A percentile compares a stretch with the other conserved stretches of the same genome.
phyloP scores from a whole-genome alignment of 371 early-diverging fungal species.

The Rhizopus arrhizus region DNA sequence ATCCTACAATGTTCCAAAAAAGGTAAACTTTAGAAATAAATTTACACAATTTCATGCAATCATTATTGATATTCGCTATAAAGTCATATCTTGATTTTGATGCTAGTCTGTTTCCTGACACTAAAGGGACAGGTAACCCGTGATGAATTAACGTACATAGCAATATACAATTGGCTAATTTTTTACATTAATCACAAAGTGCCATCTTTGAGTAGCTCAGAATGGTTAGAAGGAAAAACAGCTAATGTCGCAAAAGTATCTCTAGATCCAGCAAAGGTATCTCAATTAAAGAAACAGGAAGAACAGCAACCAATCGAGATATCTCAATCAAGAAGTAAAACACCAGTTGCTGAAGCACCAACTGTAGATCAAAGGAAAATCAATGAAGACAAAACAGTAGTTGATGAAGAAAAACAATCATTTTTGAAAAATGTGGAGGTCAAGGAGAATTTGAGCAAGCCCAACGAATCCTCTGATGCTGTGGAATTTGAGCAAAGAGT shows the following conservation, averaged over 20 bases:
- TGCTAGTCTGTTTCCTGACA: conserved; percentile 78
- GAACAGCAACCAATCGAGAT: background rate
- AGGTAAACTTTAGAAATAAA: conserved; percentile 30
- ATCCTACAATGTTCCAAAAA: conserved; percentile 67
- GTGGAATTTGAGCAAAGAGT: background rate
- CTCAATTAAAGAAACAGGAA: conserved; percentile 1
- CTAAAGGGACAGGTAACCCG: conserved; percentile 49
- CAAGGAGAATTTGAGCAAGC: background rate
- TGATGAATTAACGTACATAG: background rate
- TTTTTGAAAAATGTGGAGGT: background rate
- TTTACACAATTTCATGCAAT: background rate
- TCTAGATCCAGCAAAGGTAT: conserved; percentile 58
- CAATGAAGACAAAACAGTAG: background rate
- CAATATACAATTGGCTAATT: background rate
- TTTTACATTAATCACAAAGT: conserved; percentile 10
- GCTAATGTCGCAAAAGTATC: conserved; percentile 53
- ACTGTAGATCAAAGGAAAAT: background rate
- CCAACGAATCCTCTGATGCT: too few species aligned
- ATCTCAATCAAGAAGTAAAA: background rate
- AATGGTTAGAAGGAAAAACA: conserved; percentile 66
- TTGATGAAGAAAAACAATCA: background rate
- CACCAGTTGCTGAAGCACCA: background rate
- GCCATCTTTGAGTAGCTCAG: conserved; percentile 53
- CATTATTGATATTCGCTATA: conserved; percentile 4
- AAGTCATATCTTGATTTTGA: conserved; percentile 78